Evolutionary conservation across 129 eudicot genomes (phyloP), one percentile per base, ranked within the genome.

Genomic region (Ambrosia artemisiifolia): DNA sequence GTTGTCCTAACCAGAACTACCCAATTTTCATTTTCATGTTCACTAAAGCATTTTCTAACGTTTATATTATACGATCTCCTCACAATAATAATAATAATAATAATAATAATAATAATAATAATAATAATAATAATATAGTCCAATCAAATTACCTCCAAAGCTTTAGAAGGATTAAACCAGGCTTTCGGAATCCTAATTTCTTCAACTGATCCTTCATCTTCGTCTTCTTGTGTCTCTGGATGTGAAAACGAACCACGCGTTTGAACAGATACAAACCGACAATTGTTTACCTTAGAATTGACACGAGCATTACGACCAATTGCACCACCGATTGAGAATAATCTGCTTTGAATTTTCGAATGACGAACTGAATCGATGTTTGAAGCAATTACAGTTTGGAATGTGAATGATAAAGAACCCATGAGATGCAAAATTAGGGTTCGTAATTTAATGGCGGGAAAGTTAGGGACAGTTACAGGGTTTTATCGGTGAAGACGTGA

Each of bases 101-200:
- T 24, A 24, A 24, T 24, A 24, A 24, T 24, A 24, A 24, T 24
- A 24, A 24, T 24, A 24, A 24, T 56, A 43, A 46, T 30, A 16
- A 42, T 49, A 65, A 63, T 0, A 44, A 3, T 19, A 56, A 20
- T 9, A 5, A 80, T 49, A 53, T 3, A 18, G 8, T 17, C 38
- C 4, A 49, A 46, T 16, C n/a, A 18, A 68, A 32, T 24, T 82
- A 90, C 96, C 96, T 87, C 87, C 61, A 76, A 33, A 54, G 95
- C 95, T 80, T 85, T 87, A 20, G 89, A 75, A 79, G 91, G 68
- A 55, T 62, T 78, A 78, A 81, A 65, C 96, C 96, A 90, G 5
- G 76, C 71, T 53, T 75, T 67, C 3, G 95, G 94, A 79, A 90
- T 89, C 75, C 76, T 81, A 57, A 87, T 75, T 33, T 83, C 87